Conservation (phyloP, 768 basidiomycete genomes). For the Suillus subaureus region DNA sequence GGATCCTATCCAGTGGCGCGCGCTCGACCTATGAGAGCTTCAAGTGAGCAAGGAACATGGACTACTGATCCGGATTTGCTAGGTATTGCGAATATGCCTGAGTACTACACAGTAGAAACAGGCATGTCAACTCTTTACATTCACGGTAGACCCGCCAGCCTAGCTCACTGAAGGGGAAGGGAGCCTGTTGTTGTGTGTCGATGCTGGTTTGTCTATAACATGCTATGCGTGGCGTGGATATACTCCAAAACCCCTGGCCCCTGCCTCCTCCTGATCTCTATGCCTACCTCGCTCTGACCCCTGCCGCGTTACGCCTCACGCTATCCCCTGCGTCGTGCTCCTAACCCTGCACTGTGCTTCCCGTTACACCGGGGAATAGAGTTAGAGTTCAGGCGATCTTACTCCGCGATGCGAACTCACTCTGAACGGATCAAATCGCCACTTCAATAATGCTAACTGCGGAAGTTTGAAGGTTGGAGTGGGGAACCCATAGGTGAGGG, state of each 20-base stretch:
- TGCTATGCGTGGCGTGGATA: no score
- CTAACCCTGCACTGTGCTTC: no score
- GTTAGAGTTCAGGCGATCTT: not conserved
- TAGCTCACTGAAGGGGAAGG: no score
- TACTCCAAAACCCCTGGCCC: no score
- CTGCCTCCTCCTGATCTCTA: no score
- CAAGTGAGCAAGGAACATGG: not conserved
- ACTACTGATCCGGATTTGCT: not conserved
- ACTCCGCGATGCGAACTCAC: not conserved
- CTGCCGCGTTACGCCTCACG: no score
- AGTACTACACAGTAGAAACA: not conserved
- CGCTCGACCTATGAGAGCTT: not conserved
- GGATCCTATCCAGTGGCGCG: not conserved
- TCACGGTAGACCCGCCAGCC: not conserved
- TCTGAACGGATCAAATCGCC: not conserved
- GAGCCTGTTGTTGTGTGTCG: no score
- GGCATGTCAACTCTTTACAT: not conserved
- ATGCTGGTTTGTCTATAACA: no score
- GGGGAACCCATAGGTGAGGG: no score
- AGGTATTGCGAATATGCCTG: not conserved
- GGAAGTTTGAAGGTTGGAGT: not conserved
- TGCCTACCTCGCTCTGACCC: no score
- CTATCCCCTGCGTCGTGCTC: no score
- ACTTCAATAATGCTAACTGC: not conserved
- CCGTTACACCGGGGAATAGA: not conserved